Conservation (phyloP, 371 early-diverging fungal genomes). For the Mucor mucedo region DNA sequence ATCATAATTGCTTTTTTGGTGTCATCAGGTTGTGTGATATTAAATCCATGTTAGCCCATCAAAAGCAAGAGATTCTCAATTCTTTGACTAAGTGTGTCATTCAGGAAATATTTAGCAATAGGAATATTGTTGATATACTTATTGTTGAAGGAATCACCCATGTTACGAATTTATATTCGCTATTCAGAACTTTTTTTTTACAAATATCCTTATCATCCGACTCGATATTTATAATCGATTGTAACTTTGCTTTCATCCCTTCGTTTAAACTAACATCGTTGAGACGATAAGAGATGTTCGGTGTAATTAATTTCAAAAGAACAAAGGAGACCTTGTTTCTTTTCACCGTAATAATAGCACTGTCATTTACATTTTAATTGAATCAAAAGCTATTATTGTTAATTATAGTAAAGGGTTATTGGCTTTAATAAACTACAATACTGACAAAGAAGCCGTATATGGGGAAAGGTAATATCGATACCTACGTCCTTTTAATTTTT, state of each 20-base stretch:
- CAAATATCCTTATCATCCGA: conserved; percentile 1
- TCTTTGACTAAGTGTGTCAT: conserved; percentile 8
- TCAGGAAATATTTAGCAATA: conserved; percentile 5
- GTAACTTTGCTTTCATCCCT: not conserved
- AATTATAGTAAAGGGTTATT: no score
- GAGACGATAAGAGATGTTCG: no score
- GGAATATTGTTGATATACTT: conserved; percentile 14
- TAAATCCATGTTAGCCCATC: conserved; percentile 10
- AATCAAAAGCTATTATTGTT: no score
- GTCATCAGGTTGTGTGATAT: conserved; percentile 6
- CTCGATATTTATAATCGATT: not conserved
- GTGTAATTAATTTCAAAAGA: not conserved
- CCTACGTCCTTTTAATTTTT: no score
- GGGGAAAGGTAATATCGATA: no score
- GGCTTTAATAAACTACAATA: no score
- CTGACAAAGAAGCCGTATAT: no score
- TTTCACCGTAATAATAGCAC: not conserved
- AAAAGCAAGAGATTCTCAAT: conserved; percentile 3
- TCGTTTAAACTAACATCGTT: not conserved
- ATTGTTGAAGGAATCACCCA: not conserved
- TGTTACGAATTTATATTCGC: conserved; percentile 8
- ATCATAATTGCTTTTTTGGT: conserved; percentile 5
- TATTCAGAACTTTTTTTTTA: conserved; percentile 5
- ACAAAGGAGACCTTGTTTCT: not conserved
- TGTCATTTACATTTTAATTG: no score